Evolutionary conservation across 2,329 filamentous ascomycete species (phyloP).

Genomic region (Exophiala aquamarina): DNA sequence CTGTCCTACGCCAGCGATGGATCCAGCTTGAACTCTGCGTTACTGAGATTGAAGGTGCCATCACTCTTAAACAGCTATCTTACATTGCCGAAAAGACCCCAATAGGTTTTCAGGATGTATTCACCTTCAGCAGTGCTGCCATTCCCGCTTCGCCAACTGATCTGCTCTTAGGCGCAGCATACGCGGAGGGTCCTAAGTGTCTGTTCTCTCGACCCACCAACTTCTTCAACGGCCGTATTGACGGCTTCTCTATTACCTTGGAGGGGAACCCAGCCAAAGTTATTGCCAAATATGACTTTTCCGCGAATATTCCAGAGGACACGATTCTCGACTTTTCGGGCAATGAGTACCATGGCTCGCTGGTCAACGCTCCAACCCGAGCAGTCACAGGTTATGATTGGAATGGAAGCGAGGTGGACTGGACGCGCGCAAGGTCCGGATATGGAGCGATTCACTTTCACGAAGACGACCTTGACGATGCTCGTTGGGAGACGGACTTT

Average conservation of each 20-base stretch:
- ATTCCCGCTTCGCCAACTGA: background rate
- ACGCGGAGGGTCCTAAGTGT: slow-evolving; percentile 1
- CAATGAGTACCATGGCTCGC: slow-evolving; percentile 26
- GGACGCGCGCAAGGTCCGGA: slow-evolving; percentile 35
- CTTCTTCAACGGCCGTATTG: slow-evolving; percentile 16
- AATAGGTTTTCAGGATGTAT: background rate
- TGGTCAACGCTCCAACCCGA: slow-evolving; percentile 37
- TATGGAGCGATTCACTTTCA: slow-evolving; percentile 43
- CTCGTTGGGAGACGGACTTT: slow-evolving; percentile 36
- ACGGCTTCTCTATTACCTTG: slow-evolving; percentile 1
- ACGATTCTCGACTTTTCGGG: slow-evolving; percentile 32
- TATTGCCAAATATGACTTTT: slow-evolving; percentile 14
- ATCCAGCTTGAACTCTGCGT: background rate
- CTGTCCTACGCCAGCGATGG: background rate
- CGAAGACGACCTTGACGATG: slow-evolving; percentile 41
- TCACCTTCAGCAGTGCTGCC: background rate
- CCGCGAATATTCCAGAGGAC: slow-evolving; percentile 16
- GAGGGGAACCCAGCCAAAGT: background rate
- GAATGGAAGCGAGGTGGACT: slow-evolving; percentile 34
- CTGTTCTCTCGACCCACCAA: background rate
- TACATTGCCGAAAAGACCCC: slow-evolving; percentile 7
- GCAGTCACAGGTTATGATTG: slow-evolving; percentile 36
- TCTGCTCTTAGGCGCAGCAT: slow-evolving; percentile 1
- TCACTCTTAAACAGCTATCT: slow-evolving; percentile 2
- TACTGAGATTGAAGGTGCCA: background rate